Conservation (phyloP, 2,329 filamentous ascomycete genomes). For the Colletotrichum tropicale region DNA sequence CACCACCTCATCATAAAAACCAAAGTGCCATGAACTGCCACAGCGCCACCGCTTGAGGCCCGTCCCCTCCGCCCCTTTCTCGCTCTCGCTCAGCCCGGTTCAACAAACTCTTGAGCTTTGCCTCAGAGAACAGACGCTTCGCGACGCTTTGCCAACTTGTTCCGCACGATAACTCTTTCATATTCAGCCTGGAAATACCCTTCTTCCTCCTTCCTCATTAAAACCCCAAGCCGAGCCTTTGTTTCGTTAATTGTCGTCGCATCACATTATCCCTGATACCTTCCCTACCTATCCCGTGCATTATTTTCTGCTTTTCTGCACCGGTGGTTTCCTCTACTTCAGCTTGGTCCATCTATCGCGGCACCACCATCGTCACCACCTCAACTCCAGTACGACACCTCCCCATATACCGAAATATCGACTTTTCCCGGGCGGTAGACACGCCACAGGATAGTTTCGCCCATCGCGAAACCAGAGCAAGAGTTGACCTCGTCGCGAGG, state of each 20-base stretch:
- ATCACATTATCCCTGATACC: neutral
- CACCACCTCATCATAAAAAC: neutral
- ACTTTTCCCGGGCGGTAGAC: neutral
- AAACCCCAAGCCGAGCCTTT: neutral
- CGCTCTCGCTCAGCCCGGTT: neutral
- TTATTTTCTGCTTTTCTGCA: neutral
- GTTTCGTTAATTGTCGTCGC: neutral
- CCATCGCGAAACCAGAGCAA: neutral
- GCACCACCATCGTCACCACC: neutral
- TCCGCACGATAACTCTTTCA: neutral
- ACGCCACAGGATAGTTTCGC: neutral
- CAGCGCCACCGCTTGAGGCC: neutral
- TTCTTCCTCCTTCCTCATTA: neutral
- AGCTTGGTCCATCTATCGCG: neutral
- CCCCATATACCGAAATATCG: neutral
- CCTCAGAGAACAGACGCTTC: neutral
- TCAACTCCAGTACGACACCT: neutral
- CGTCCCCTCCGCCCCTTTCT: neutral
- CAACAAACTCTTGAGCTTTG: neutral
- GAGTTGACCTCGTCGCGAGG: neutral
- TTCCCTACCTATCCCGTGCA: neutral
- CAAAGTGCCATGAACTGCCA: neutral
- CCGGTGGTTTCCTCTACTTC: neutral
- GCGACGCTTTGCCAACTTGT: neutral
- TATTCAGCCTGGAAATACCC: neutral